Base-by-base conservation (phyloP, 257 asterid genomes). In the Forsythia viridissima region DNA sequence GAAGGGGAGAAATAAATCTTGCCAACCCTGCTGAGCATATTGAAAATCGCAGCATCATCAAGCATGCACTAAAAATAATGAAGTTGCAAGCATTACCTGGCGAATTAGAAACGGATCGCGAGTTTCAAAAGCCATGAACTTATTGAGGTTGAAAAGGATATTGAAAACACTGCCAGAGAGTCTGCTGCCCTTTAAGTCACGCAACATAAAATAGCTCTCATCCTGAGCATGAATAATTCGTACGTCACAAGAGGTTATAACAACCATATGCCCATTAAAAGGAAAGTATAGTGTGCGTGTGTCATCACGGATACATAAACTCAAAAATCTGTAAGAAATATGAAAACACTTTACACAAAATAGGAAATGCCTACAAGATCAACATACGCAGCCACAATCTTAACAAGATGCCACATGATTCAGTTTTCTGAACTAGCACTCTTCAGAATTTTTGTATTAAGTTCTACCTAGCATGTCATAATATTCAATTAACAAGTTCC, bases 51-150 rank as follows among this genome's bases (percentile, higher is more conserved):
- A 80, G 57, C 34, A 30, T 12, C 70, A 48, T 8, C 51, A 38
- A 74, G 43, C 20, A 7, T 72, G 69, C 73, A 46, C 41, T 34
- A 41, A 42, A 69, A 37, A 21, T 30, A 44, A 78, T 20, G 70
- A 74, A 37, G n/a, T 40, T 52, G 44, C 80, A 74, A 74, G 68
- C 16, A 71, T 71, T 88, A 93, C 99, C 99, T 96, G 99, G 78
- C 99, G 99, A 80, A 96, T 93, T 80, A 92, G 92, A 82, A 96
- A 96, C 6, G 98, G 99, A 79, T 96, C 99, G 9, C 99, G 98
- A 69, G 97, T 96, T 88, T 96, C 99, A 85, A 96, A 96, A 36
- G 99, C 98, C 98, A 96, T 92, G 89, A 96, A 93, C 87, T 96
- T 96, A 79, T 96, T 96, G 76, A 96, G 98, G 92, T 96, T 93